Conservation (phyloP, 2,329 filamentous ascomycete species). For the Leptographium flavum region DNA sequence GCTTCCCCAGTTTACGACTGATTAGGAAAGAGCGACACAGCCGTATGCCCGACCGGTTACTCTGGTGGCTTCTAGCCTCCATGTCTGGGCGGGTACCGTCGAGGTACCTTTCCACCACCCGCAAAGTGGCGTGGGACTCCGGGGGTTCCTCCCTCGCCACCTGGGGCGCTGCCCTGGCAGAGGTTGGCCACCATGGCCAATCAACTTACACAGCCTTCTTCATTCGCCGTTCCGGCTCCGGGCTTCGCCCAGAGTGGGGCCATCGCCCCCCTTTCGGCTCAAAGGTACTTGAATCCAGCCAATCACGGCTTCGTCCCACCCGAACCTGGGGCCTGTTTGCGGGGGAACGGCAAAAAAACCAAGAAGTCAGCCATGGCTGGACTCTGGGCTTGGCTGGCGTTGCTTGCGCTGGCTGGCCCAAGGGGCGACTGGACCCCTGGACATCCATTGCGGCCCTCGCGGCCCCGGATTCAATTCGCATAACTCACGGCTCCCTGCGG, state of each 20-base stretch:
- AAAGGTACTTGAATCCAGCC: constrained; percentile 3
- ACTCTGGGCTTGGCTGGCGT: too few species aligned
- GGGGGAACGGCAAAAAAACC: constrained; percentile 5
- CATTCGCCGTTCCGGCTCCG: constrained; percentile 2
- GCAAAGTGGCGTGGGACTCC: background rate
- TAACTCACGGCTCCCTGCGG: background rate
- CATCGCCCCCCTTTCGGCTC: constrained; percentile 1
- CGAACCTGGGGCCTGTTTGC: constrained; percentile 5
- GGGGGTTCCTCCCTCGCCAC: background rate
- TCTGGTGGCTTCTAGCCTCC: background rate
- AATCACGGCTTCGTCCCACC: constrained; percentile 8
- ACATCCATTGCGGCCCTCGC: background rate
- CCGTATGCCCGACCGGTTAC: constrained; percentile 11
- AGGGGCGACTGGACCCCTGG: background rate
- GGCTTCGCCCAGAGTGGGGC: background rate
- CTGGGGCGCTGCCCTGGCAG: background rate
- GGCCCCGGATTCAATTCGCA: background rate
- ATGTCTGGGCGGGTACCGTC: background rate
- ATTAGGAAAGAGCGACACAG: background rate
- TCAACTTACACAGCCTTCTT: constrained; percentile 9
- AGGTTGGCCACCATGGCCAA: constrained; percentile 2
- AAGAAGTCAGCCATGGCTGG: background rate
- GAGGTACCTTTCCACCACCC: background rate
- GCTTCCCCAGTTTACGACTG: background rate
- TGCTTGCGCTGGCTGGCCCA: background rate